A percentile compares a stretch with the other conserved stretches of the same genome.
These are phyloP conservation scores for Coemansia sp. DNA, from an alignment of 192 early-diverging fungal genomes.

Conservation along the genomic window DNA sequence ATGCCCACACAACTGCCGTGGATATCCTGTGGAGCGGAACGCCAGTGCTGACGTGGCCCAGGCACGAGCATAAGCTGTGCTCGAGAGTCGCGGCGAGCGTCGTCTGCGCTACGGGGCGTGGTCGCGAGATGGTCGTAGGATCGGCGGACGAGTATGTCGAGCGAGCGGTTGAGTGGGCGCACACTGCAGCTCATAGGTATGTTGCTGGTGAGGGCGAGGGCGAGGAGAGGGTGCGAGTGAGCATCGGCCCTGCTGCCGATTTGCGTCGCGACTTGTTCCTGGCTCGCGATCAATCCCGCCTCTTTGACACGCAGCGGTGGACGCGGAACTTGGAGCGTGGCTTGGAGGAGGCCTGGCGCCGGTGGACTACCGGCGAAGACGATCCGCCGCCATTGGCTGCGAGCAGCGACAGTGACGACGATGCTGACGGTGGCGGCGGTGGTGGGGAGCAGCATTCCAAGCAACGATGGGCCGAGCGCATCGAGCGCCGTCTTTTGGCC, in stretches of 20 bases:
- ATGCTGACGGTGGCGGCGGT: background rate
- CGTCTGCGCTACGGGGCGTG: constrained; percentile 79
- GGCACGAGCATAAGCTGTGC: constrained; percentile 90
- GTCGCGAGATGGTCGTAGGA: constrained; percentile 67
- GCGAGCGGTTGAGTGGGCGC: constrained; percentile 65
- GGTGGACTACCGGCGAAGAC: constrained; percentile 63
- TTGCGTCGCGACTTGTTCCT: constrained; percentile 73
- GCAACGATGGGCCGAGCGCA: constrained; percentile 26
- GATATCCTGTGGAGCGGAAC: constrained; percentile 96
- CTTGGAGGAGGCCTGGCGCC: constrained; percentile 69
- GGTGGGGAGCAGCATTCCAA: background rate
- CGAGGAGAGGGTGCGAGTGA: constrained; percentile 31
- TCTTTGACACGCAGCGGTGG: constrained; percentile 91
- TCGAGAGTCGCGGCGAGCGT: constrained; percentile 87
- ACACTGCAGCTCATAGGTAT: constrained; percentile 32
- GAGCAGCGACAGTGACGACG: background rate
- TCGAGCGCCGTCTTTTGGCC: constrained; percentile 30
- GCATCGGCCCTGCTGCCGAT: constrained; percentile 61
- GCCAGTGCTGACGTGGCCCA: constrained; percentile 87
- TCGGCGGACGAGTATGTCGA: constrained; percentile 70
- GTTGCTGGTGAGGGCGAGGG: background rate
- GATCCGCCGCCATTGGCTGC: constrained; percentile 9
- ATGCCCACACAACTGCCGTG: constrained; percentile 94
- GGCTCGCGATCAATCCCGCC: constrained; percentile 71
- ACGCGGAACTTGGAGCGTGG: constrained; percentile 83